Percentiles rank a stretch among this genome's conserved stretches.
Conservation (phyloP, 371 early-diverging fungal species). For the Mortierella sp. region DNA sequence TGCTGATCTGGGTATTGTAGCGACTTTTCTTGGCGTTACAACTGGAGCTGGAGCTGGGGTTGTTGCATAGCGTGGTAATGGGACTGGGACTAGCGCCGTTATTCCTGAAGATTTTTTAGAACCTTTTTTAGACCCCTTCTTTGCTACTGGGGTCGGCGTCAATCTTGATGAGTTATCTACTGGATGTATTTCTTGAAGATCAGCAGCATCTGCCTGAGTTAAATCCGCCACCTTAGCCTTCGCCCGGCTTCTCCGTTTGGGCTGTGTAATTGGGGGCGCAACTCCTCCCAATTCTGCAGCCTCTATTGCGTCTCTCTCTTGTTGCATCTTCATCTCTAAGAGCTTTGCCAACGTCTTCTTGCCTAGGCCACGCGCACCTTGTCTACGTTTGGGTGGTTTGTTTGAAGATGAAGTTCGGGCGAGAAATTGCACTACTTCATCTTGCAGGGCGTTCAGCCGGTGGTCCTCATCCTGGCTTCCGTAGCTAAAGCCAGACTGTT, state of each 20-base stretch:
- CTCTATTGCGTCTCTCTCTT: neutral
- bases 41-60: no score
- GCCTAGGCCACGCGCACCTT: conserved; percentile 3
- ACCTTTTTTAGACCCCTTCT: no score
- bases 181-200: no score
- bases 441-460: neutral
- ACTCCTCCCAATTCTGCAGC: neutral
- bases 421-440: neutral
- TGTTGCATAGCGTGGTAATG: no score
- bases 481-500: neutral
- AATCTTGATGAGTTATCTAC: no score
- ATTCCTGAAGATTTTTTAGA: no score
- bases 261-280: neutral
- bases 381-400: neutral
- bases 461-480: neutral
- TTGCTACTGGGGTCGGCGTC: no score
- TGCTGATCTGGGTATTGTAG: no score
- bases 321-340: neutral
- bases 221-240: neutral
- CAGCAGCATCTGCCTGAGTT: no score
- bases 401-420: neutral
- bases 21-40: no score
- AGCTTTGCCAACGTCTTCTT: conserved; percentile 13
- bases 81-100: no score
- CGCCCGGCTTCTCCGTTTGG: neutral